phyloP scores from a whole-genome alignment of 176 grass and related monocot species.

The Saccharum officinarum region DNA sequence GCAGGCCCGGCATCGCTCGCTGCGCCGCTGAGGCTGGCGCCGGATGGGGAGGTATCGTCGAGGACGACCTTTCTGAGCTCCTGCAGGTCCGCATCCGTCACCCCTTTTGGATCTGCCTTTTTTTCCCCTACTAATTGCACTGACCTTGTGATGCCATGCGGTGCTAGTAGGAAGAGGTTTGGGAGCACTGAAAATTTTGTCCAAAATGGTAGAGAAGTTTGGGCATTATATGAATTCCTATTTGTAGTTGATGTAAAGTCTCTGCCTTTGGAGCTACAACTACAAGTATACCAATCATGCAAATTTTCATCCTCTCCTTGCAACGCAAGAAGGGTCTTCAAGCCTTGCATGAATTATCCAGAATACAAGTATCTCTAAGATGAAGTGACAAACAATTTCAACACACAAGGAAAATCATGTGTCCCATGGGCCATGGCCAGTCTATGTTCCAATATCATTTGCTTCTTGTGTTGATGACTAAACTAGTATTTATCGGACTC shows the following conservation, averaged over 20 bases:
- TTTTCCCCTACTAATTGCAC: background rate
- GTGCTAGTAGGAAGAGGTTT: background rate
- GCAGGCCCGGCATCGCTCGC: slow-evolving; percentile 3
- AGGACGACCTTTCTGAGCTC: slow-evolving; percentile 79
- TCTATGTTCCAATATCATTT: background rate
- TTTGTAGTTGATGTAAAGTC: background rate
- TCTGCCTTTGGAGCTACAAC: background rate
- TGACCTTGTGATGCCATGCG: background rate
- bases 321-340: background rate
- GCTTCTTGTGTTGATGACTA: background rate
- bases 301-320: background rate
- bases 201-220: background rate
- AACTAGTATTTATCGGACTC: background rate
- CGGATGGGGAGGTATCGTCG: slow-evolving; percentile 52
- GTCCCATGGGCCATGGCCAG: background rate
- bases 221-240: background rate
- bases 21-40: slow-evolving; percentile 26
- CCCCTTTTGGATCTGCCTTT: background rate
- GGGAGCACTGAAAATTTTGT: background rate
- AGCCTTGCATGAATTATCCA: background rate
- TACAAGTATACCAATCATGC: background rate
- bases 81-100: slow-evolving; percentile 49
- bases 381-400: background rate
- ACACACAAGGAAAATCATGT: background rate
- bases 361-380: background rate